Percentiles rank a stretch among this genome's conserved stretches.
Conservation (phyloP, 1,139 yeast species). For the Yamadazyma diospyri region DNA sequence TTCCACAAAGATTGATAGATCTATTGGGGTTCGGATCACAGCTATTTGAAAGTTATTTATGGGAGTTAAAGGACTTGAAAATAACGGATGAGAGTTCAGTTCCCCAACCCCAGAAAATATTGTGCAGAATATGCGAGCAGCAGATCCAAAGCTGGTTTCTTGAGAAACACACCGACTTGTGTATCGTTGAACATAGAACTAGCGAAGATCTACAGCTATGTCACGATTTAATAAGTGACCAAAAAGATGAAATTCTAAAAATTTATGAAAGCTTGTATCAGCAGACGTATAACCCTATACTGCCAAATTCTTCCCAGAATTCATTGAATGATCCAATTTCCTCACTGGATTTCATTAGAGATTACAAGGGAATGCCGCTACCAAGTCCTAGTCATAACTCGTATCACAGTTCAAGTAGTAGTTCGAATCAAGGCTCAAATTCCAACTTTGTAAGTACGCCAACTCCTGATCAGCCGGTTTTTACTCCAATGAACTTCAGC, state of each 20-base stretch:
- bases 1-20: constrained; percentile 66
- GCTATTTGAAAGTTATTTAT: constrained; percentile 71
- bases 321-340: constrained; percentile 9
- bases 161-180: constrained; percentile 85
- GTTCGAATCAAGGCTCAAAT: constrained; percentile 7
- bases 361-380: constrained; percentile 61
- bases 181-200: constrained; percentile 80
- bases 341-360: constrained; percentile 23
- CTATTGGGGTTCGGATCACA: constrained; percentile 88
- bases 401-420: constrained; percentile 8
- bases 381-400: constrained; percentile 32
- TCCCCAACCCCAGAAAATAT: constrained; percentile 73
- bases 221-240: constrained; percentile 79
- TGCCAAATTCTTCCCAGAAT: constrained; percentile 7
- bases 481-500: constrained; percentile 1
- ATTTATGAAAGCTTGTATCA: constrained; percentile 41
- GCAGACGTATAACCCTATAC: constrained; percentile 11
- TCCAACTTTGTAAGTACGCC: constrained; percentile 13
- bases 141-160: constrained; percentile 96
- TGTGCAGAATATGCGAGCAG: constrained; percentile 90
- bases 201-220: constrained; percentile 74
- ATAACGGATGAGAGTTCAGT: constrained; percentile 60
- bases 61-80: constrained; percentile 57
- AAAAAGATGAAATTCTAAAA: constrained; percentile 48
- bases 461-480: constrained; percentile 7